A percentile compares a stretch with the other conserved stretches of the same genome.
Conservation (phyloP, 768 basidiomycete species). For the Lentinula detonsa region DNA sequence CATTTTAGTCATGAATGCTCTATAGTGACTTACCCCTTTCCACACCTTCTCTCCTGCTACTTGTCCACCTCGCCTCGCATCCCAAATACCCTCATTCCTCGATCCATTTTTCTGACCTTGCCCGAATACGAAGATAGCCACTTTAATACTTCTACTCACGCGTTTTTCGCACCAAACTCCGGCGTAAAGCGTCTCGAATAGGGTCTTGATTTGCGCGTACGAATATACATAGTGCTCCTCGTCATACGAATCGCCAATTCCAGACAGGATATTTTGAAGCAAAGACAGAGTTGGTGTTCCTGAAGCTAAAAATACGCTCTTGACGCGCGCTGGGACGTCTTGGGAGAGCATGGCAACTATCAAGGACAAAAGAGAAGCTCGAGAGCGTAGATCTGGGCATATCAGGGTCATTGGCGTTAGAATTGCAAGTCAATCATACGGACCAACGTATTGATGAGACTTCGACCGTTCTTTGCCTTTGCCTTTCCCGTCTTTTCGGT, state of each 20-base stretch:
- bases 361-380: not conserved
- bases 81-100: not conserved
- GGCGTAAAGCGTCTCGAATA: not conserved
- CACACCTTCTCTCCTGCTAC: constrained; percentile 1
- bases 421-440: not conserved
- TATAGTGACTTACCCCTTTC: not conserved
- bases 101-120: not conserved
- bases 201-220: not conserved
- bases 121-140: not conserved
- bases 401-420: not conserved
- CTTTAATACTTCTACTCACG: not conserved
- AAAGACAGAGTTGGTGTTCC: constrained; percentile 1
- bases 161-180: constrained; percentile 4
- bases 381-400: not conserved
- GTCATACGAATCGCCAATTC: not conserved
- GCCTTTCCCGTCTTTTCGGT: constrained; percentile 1
- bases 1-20: not conserved
- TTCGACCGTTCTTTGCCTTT: not conserved
- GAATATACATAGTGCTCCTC: not conserved
- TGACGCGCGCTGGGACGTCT: constrained; percentile 1
- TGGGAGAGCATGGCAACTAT: not conserved
- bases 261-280: not conserved
- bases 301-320: not conserved
- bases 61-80: not conserved
- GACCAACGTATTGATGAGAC: not conserved